Percentiles rank a stretch among this genome's conserved stretches.
Conservation (phyloP, 768 basidiomycete species). For the Tulasnella sp. region DNA sequence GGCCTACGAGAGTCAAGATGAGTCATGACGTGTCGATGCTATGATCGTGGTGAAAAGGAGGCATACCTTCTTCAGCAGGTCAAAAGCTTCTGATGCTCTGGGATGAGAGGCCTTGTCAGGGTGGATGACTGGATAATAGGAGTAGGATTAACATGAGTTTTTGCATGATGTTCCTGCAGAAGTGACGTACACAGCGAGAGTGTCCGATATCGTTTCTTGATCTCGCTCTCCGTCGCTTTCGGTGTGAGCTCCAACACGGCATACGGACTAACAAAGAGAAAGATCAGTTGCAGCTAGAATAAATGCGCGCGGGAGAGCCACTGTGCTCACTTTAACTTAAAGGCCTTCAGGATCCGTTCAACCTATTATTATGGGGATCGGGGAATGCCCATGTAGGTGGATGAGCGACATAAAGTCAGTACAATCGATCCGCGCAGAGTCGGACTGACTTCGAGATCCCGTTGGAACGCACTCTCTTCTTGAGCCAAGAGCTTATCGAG, state of each 20-base stretch:
- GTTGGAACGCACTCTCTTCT: constrained; percentile 76
- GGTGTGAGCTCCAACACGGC: constrained; percentile 75
- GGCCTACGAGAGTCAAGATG: constrained; percentile 43
- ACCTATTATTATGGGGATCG: constrained; percentile 23
- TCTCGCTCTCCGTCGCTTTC: constrained; percentile 49
- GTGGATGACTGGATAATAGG: constrained; percentile 65
- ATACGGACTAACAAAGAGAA: constrained; percentile 55
- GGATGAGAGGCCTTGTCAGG: constrained; percentile 92
- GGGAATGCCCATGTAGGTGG: background rate
- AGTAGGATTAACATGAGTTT: background rate
- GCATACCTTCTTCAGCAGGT: constrained; percentile 78
- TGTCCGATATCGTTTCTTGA: constrained; percentile 83
- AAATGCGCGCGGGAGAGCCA: background rate
- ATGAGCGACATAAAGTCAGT: constrained; percentile 2
- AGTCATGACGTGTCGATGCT: too few relatives aligned
- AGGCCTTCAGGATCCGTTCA: constrained; percentile 84
- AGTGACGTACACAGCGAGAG: constrained; percentile 63
- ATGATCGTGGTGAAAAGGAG: constrained; percentile 5
- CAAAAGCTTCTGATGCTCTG: constrained; percentile 85
- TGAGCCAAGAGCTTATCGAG: constrained; percentile 70
- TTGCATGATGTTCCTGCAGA: background rate
- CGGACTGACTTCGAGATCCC: constrained; percentile 60
- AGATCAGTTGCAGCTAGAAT: background rate
- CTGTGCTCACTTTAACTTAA: constrained; percentile 84
- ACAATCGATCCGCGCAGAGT: background rate